Base-by-base conservation (phyloP, 192 early-diverging fungal genomes). In the Cetraspora pellucida region DNA sequence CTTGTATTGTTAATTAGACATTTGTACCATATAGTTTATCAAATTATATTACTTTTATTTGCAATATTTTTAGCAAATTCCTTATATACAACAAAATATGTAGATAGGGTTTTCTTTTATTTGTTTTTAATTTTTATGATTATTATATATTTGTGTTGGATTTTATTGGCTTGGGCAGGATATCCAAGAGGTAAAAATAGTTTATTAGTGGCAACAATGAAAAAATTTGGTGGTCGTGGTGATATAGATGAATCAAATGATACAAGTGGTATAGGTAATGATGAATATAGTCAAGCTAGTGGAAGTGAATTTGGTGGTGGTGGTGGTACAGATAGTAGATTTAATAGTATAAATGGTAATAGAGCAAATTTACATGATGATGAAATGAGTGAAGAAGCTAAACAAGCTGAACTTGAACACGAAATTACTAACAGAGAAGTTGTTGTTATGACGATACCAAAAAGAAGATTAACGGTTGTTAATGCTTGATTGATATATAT, bases 371-470 rank as follows among this genome's bases (percentile, higher is more conserved):
- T n/a, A 54, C 13, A 30, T n/a, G 28, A 72, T 57, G 17, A 72
- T 52, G 50, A 55, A 9, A 31, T 57, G 30, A 50, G 45, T 57
- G 70, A 72, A 57, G 70, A 55, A 43, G 70, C 70, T 21, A 44
- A 68, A 46, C 68, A 70, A 30, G 68, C 68, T 1, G 28, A 70
- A 16, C 23, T 70, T 16, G 68, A 70, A 52, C 27, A 72, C 21
- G 70, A 72, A 9, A 72, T 72, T 43, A n/a, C 9, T 19, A 55
- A 72, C 55, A 52, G 70, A 37, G 70, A 72, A 72, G 70, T 72
- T 30, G 70, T 72, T 23, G 70, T 72, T 10, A 72, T 72, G 70
- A 72, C 70, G 17, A 72, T 72, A 72, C 70, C 70, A 10, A 72
- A 72, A 57, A 72, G 70, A 55, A 55, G 70, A 55, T 21, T 72